Percentiles rank a stretch among this genome's conserved stretches.
Evolutionary conservation across 768 basidiomycete species (phyloP).

Genomic region (Termitomyces heimii): DNA sequence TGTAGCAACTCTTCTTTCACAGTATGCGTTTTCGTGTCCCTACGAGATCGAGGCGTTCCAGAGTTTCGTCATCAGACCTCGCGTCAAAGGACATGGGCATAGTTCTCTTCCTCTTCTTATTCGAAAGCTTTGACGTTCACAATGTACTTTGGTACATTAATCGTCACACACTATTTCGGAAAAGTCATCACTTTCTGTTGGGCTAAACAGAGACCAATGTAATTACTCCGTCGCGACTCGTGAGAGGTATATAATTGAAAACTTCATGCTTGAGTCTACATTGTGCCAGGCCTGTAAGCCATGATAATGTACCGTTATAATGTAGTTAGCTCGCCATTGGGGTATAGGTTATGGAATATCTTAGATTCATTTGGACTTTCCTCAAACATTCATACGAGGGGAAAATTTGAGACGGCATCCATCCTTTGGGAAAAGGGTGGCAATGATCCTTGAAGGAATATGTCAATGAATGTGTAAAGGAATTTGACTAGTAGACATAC

Average conservation of each 20-base stretch:
- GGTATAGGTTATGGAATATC: not conserved
- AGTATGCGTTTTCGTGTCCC: conserved; percentile 47
- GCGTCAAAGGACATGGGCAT: conserved; percentile 42
- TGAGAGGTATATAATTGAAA: conserved; percentile 6
- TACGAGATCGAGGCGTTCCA: conserved; percentile 56
- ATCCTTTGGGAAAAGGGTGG: conserved; percentile 96
- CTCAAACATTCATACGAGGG: conserved; percentile 36
- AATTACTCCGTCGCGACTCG: not conserved
- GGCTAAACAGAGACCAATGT: not conserved
- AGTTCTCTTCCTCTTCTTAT: conserved; percentile 55
- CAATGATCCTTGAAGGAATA: conserved; percentile 61
- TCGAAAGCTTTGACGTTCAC: conserved; percentile 25
- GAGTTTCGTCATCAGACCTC: conserved; percentile 60
- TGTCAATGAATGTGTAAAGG: not conserved
- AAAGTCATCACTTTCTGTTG: not conserved
- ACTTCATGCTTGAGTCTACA: not conserved
- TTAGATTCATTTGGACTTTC: not conserved
- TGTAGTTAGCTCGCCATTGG: not conserved
- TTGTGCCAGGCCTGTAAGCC: not conserved
- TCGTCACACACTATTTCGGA: not conserved
- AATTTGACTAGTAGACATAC: conserved; percentile 39
- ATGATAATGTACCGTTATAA: not conserved
- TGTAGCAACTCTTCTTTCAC: conserved; percentile 42
- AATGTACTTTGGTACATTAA: not conserved
- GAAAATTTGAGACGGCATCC: conserved; percentile 78